These are phyloP conservation scores for Aphanoascus verrucosus DNA, from an alignment of 2,329 filamentous ascomycete species.

Conservation along the genomic window DNA sequence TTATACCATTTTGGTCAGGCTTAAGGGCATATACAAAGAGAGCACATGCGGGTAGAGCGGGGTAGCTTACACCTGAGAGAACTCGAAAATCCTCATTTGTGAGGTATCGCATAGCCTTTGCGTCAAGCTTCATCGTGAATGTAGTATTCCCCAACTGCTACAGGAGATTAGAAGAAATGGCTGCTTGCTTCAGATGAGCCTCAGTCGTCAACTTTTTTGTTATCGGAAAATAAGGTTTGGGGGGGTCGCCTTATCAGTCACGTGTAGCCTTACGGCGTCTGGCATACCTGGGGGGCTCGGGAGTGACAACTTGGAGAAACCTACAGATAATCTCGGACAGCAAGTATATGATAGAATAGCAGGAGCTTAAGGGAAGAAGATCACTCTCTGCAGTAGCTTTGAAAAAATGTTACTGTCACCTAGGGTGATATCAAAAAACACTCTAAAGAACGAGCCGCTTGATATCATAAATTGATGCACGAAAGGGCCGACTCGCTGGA, in stretches of 20 bases:
- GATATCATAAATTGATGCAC: neutral
- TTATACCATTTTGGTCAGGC: neutral
- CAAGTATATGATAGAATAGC: too few relatives aligned
- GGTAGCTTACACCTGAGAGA: slow-evolving; percentile 63
- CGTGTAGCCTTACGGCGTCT: too few relatives aligned
- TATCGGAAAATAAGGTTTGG: neutral
- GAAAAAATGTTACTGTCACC: too few relatives aligned
- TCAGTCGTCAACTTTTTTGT: neutral
- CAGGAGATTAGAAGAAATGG: too few relatives aligned
- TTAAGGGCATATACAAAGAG: too few relatives aligned
- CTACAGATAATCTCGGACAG: too few relatives aligned
- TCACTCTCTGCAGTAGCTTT: too few relatives aligned
- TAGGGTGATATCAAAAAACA: neutral
- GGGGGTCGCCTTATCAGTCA: slow-evolving; percentile 1
- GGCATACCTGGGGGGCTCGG: too few relatives aligned
- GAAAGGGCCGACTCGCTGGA: neutral
- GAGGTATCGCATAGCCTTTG: slow-evolving; percentile 85
- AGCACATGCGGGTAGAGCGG: neutral
- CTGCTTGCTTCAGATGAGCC: too few relatives aligned
- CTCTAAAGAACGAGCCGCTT: neutral
- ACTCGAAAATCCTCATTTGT: slow-evolving; percentile 90
- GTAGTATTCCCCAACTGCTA: neutral
- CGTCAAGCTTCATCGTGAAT: slow-evolving; percentile 78
- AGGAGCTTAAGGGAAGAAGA: too few relatives aligned
- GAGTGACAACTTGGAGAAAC: too few relatives aligned